Conservation (phyloP, 768 basidiomycete genomes). For the Cystobasidium ongulense region DNA sequence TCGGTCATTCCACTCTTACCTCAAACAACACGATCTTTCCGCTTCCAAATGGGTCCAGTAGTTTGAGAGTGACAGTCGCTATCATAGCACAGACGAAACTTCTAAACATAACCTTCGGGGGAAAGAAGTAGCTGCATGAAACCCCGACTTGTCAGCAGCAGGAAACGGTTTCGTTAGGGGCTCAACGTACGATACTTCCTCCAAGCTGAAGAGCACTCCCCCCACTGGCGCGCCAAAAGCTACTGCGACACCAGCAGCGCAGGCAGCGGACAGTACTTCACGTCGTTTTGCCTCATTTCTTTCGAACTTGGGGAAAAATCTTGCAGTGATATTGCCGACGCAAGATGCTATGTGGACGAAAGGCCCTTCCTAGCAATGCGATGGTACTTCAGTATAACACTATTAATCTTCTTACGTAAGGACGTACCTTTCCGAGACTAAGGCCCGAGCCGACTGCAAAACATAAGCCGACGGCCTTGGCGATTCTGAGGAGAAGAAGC, state of each 20-base stretch:
- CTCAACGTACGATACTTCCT: conserved; percentile 26
- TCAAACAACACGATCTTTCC: conserved; percentile 89
- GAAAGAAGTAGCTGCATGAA: conserved; percentile 65
- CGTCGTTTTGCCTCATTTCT: conserved; percentile 93
- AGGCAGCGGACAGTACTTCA: conserved; percentile 88
- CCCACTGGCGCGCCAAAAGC: conserved; percentile 93
- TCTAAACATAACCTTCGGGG: conserved; percentile 94
- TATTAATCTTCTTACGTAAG: too few relatives aligned
- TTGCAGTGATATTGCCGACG: conserved; percentile 83
- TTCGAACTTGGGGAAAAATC: conserved; percentile 80
- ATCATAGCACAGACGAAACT: conserved; percentile 85
- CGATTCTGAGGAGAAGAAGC: conserved; percentile 46
- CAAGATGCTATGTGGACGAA: conserved; percentile 87
- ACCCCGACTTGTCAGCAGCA: neutral
- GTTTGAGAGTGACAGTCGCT: conserved; percentile 71
- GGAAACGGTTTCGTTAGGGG: neutral
- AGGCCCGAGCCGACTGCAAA: conserved; percentile 87
- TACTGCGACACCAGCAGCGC: conserved; percentile 94
- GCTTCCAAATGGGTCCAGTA: conserved; percentile 85
- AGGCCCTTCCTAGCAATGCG: conserved; percentile 61
- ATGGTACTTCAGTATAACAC: too few relatives aligned
- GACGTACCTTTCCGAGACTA: conserved; percentile 57
- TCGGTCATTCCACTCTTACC: conserved; percentile 43
- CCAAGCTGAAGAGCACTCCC: conserved; percentile 44
- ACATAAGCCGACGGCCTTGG: conserved; percentile 79